Percentiles rank a stretch among this genome's conserved stretches.
Conservation (phyloP, 306 rosid species). For the Inga laurina region DNA sequence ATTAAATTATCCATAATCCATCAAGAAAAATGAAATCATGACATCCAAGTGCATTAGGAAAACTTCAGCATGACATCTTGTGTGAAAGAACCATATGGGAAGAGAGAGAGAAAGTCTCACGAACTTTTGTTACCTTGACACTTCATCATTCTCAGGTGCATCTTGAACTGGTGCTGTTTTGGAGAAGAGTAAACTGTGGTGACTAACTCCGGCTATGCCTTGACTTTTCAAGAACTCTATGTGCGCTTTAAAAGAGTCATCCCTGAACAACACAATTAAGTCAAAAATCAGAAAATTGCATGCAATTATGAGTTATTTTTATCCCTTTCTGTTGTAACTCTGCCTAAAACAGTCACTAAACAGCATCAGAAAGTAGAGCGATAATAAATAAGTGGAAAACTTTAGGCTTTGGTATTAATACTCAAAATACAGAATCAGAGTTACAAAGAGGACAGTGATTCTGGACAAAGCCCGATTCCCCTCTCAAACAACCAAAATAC, state of each 20-base stretch:
- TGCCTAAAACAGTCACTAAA: too few relatives aligned
- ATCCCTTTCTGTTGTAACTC: not conserved
- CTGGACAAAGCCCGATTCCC: too few relatives aligned
- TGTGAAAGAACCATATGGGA: conserved; percentile 2
- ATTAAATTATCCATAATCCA: not conserved
- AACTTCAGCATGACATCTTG: not conserved
- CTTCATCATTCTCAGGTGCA: conserved; percentile 60
- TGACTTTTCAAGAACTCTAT: conserved; percentile 67
- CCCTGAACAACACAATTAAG: conserved; percentile 46
- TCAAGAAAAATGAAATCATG: not conserved
- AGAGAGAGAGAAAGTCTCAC: not conserved
- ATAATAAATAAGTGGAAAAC: too few relatives aligned
- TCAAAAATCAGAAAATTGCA: not conserved
- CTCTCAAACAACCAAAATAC: too few relatives aligned
- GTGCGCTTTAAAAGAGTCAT: conserved; percentile 56
- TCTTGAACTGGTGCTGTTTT: conserved; percentile 69
- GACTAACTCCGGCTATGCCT: conserved; percentile 92
- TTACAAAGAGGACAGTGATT: too few relatives aligned
- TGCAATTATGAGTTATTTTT: not conserved
- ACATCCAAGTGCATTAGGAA: conserved; percentile 3
- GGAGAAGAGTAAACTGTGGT: conserved; percentile 91
- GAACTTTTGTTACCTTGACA: conserved; percentile 52
- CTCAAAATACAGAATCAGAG: too few relatives aligned
- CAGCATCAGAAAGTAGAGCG: too few relatives aligned
- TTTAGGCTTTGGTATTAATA: too few relatives aligned